These are phyloP conservation scores for Fusarium sp. DNA, from an alignment of 2,329 filamentous ascomycete species.

Conservation along the genomic window DNA sequence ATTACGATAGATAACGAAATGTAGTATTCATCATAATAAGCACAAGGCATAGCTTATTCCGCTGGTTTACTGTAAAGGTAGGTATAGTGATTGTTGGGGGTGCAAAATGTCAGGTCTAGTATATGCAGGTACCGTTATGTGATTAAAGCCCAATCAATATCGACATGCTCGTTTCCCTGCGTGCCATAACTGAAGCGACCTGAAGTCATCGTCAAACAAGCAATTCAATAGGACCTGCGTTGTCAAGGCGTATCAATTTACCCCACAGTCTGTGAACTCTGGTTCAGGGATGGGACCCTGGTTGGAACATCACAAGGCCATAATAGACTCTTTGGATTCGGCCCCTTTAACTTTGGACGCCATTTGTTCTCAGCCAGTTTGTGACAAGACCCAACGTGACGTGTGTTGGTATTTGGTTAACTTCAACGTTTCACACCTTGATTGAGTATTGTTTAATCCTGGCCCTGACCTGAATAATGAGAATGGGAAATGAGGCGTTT, in stretches of 20 bases:
- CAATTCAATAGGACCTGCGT: conserved; percentile 17
- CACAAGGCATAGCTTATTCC: background rate
- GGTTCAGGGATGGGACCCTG: conserved; percentile 19
- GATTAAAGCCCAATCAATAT: background rate
- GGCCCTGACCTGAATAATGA: background rate
- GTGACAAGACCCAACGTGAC: background rate
- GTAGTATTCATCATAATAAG: background rate
- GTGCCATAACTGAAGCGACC: background rate
- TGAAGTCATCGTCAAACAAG: conserved; percentile 35
- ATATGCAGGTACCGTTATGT: conserved; percentile 38
- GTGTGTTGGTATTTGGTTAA: background rate
- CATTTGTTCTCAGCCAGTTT: background rate
- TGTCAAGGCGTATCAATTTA: conserved; percentile 37
- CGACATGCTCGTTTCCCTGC: background rate
- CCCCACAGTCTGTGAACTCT: conserved; percentile 37
- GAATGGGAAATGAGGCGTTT: conserved; percentile 20
- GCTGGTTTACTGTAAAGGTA: background rate
- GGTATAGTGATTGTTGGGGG: background rate
- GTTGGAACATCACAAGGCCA: conserved; percentile 34
- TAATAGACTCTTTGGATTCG: conserved; percentile 2
- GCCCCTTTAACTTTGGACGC: background rate
- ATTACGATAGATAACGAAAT: conserved; percentile 8
- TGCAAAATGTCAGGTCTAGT: background rate
- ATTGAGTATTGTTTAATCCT: background rate
- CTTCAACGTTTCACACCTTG: background rate